These are phyloP conservation scores for Tetrahymena malaccensis DNA, from an alignment of 73 alveolate species.

Conservation along the genomic window DNA sequence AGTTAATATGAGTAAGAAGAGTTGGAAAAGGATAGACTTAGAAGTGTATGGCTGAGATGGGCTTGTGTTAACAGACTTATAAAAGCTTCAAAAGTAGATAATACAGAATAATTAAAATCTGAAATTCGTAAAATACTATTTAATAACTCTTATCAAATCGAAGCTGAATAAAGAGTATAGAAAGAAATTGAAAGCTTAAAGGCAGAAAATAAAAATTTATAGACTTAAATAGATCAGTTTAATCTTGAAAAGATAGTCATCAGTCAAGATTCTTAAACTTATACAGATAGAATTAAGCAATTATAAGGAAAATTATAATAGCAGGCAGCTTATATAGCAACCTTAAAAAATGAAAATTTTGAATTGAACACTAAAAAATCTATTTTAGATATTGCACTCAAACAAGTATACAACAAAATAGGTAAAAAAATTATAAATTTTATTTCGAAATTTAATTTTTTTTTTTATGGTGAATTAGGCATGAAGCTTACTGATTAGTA, in stretches of 20 bases:
- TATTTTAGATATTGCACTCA: background rate
- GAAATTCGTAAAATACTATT: background rate
- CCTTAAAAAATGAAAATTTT: background rate
- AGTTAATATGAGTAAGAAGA: background rate
- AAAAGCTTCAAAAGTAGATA: background rate
- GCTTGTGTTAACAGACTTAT: background rate
- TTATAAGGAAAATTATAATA: background rate
- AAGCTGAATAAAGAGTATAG: background rate
- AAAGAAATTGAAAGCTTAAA: background rate
- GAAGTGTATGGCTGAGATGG: background rate
- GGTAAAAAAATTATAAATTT: background rate
- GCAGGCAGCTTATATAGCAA: background rate
- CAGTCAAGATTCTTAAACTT: background rate
- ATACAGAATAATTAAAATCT: background rate
- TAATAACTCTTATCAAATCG: background rate
- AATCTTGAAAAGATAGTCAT: background rate
- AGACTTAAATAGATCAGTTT: background rate
- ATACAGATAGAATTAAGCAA: background rate
- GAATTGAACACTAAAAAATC: background rate
- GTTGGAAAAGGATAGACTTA: background rate
- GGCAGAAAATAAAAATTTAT: background rate
- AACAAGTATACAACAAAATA: background rate
- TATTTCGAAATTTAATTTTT: background rate
- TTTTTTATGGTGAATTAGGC: background rate
- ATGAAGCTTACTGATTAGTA: background rate